Evolutionary conservation across 140 eudicot genomes (phyloP), one percentile per base, ranked within the genome.

Genomic region (Erigeron philadelphicus): DNA sequence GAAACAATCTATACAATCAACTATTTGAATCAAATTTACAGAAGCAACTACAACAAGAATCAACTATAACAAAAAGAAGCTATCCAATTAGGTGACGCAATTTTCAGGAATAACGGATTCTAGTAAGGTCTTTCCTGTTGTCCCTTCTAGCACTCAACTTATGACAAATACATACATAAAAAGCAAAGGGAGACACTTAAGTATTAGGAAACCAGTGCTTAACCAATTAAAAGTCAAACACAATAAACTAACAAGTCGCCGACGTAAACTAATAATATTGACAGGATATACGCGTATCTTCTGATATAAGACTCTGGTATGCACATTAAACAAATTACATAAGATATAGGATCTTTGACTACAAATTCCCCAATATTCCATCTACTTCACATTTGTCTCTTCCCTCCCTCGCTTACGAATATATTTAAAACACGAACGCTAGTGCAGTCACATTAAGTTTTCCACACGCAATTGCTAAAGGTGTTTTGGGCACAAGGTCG

Each of bases 161-260:
- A 65, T 80, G 80, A 57, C 70, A 61, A 15, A 64, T 49, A 66
- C 38, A 31, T 31, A 31, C 55, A 75, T 50, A 70, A 11, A 72
- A 19, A 68, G 64, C 54, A 52, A 72, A 25, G 61, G 62, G 48
- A 46, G 35, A 61, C 17, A 53, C 21, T 43, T 60, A 21, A 76
- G 17, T 11, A 59, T 49, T 23, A 70, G 46, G 63, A 59, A 70
- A 38, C 64, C 57, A 59, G 71, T 49, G 78, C 64, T 75, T 70
- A 74, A 67, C 38, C 71, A 72, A 67, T 65, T 38, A 48, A 56
- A 74, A 61, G 81, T 73, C 81, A 78, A 82, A 75, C 67, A 73
- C 9, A 54, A 70, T 68, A 61, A 74, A 71, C 7, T 48, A 70
- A 58, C 23, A 58, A 54, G 65, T 74, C 38, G 72, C 70, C 65